Evolutionary conservation across 75 land plant species (phyloP).

Genomic region (Cunninghamia lanceolata): DNA sequence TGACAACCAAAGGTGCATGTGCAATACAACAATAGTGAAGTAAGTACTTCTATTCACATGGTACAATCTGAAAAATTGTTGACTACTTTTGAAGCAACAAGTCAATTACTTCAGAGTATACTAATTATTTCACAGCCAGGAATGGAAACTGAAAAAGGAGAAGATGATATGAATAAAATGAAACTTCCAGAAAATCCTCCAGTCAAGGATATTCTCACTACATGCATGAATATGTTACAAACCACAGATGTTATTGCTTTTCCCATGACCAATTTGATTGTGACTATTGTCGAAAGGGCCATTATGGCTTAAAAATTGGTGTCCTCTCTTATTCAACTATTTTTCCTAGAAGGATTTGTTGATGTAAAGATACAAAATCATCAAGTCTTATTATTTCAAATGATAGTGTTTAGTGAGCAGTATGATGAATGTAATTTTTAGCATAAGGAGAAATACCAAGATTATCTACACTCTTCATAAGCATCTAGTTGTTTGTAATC

Average conservation of each 20-base stretch:
- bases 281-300: conserved; percentile 73
- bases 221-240: conserved; percentile 66
- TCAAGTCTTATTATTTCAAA: background rate
- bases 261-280: conserved; percentile 80
- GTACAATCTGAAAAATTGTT: conserved; percentile 66
- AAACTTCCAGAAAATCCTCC: conserved; percentile 50
- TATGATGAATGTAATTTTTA: too few relatives aligned
- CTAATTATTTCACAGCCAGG: conserved; percentile 54
- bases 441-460: too few relatives aligned
- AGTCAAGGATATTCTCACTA: conserved; percentile 69
- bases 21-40: too few relatives aligned
- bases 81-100: conserved; percentile 89
- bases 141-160: conserved; percentile 47
- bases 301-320: conserved; percentile 62
- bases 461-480: too few relatives aligned
- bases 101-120: conserved; percentile 80
- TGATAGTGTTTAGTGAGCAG: too few relatives aligned
- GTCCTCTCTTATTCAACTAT: background rate
- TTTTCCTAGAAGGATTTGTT: conserved; percentile 1
- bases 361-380: background rate
- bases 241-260: conserved; percentile 68
- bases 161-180: conserved; percentile 41
- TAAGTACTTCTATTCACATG: conserved; percentile 82
- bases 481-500: too few relatives aligned
- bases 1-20: conserved; percentile 74